Conservation (phyloP, 441 rosid genomes). For the Pelargonium cotyledonis region DNA sequence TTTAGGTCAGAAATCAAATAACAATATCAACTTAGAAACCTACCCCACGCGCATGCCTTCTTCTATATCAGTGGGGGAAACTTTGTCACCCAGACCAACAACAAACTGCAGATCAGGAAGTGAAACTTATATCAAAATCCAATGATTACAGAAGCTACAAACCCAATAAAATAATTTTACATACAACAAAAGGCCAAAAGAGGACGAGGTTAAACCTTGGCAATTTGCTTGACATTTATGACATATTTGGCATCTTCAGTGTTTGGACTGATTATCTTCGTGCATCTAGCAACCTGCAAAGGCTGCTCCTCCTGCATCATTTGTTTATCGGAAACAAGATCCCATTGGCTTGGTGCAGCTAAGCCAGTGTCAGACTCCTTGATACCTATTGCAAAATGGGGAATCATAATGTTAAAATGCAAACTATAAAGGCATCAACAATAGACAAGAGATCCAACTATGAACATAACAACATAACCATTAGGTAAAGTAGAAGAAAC, state of each 20-base stretch:
- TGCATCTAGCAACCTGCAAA: constrained; percentile 95
- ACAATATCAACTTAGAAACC: constrained; percentile 16
- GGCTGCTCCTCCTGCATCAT: constrained; percentile 99
- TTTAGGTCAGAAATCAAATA: no score
- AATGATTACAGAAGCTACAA: background rate
- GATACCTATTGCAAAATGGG: constrained; percentile 54
- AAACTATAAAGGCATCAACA: no score
- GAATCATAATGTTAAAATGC: no score
- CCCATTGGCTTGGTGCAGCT: constrained; percentile 98
- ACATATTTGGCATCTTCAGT: constrained; percentile 97
- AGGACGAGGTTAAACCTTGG: constrained; percentile 54
- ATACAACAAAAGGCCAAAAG: background rate
- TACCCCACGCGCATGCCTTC: constrained; percentile 99
- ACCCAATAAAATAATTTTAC: background rate
- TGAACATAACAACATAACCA: no score
- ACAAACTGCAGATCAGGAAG: constrained; percentile 50
- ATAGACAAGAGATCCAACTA: no score
- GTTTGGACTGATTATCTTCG: constrained; percentile 88
- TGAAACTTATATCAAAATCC: no score
- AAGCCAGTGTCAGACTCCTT: constrained; percentile 98
- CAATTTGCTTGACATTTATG: constrained; percentile 92
- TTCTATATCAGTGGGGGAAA: constrained; percentile 94
- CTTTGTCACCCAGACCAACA: constrained; percentile 98
- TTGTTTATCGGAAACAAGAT: constrained; percentile 94
- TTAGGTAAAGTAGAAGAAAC: no score